Evolutionary conservation across 2,329 filamentous ascomycete species (phyloP), one percentile per base, ranked within the genome.

Genomic region (Pseudopyrenochaeta lycopersici): DNA sequence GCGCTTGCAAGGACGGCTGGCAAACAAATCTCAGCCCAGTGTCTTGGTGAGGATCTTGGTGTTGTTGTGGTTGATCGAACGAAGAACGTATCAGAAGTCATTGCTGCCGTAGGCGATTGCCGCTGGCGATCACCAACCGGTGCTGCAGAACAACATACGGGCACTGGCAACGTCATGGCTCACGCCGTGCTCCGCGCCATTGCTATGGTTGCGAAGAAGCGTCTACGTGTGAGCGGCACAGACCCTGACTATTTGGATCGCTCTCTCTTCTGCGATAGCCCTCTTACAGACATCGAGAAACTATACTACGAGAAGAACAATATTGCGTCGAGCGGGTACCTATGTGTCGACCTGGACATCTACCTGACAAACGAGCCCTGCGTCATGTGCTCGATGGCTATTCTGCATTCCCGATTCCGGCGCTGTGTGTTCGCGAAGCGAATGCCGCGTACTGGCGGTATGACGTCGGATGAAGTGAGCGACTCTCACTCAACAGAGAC

Each of bases 351-450:
- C 49, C 84, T 99, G 27, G 94, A 98, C 76, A 85, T 99, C 51
- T 98, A 97, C 78, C 82, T 96, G 56, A 97, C 93, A 2, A 93
- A 98, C 71, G 95, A 99, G 77, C 95, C 95, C 4, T 99, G 95
- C 73, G 85, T 96, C 55, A 96, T 96, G 85, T 99, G 95, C 77
- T 92, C 90, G 31, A 98, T 98, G 95, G 95, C 91, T 1, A 90
- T 98, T 64, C 82, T 98, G 18, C 93, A 98, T 73, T 97, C 94
- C 7, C 87, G 95, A 45, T 97, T 99, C 83, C 88, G 91, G 39
- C 88, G 90, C 47, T 90, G 93, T 46, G 84, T 96, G 33, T 96
- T 97, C 76, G 87, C 86, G 59, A 83, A 88, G 58, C 85, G 90
- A 49, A 95, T 96, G 90, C 84, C 85, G 41, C 79, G 86, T 59